A percentile compares a stretch with the other conserved stretches of the same genome.
Conservation (phyloP, 2,329 filamentous ascomycete genomes). For the Akanthomyces lecanii region DNA sequence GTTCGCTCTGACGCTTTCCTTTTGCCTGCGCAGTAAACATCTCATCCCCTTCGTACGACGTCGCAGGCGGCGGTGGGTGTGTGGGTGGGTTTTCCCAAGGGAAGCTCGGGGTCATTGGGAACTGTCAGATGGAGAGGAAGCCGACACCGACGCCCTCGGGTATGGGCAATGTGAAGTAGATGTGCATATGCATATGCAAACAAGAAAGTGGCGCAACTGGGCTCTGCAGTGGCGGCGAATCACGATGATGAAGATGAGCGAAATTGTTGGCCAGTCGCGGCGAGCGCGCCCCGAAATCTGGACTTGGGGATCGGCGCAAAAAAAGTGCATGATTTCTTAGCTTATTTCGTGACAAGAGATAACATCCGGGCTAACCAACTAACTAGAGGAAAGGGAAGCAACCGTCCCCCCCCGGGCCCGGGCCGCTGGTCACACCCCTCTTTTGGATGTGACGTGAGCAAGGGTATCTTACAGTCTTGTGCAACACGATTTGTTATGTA, state of each 20-base stretch:
- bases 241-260: not conserved
- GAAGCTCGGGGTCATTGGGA: too few species aligned
- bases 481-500: not conserved
- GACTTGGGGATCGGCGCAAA: not conserved
- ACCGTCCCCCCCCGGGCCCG: not conserved
- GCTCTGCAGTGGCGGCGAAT: not conserved
- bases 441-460: not conserved
- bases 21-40: too few species aligned
- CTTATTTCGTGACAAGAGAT: conserved; percentile 4
- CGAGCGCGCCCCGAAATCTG: not conserved
- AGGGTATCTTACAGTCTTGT: not conserved
- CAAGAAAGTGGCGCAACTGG: not conserved
- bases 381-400: too few species aligned
- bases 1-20: too few species aligned
- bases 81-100: not conserved
- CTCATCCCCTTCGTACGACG: too few species aligned
- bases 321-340: too few species aligned
- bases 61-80: not conserved
- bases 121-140: too few species aligned
- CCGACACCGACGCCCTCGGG: too few species aligned
- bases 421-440: not conserved
- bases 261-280: too few species aligned
- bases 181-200: not conserved
- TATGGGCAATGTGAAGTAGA: not conserved
- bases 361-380: not conserved